These are phyloP conservation scores for Jaapia argillacea DNA, from an alignment of 768 basidiomycete genomes.

Conservation along the genomic window DNA sequence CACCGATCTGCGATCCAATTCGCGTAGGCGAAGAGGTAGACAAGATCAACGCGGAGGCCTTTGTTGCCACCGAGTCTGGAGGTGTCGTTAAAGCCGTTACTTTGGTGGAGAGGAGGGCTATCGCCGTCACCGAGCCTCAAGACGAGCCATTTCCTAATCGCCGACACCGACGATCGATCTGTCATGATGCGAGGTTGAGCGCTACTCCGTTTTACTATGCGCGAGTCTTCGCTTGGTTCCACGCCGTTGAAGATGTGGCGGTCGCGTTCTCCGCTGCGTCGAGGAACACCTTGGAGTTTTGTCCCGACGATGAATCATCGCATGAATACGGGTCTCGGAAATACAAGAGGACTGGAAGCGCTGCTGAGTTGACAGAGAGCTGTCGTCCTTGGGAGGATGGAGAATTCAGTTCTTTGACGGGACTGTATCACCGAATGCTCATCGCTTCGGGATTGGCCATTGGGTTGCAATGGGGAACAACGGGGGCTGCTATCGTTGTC, in stretches of 20 bases:
- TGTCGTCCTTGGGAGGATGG: constrained; percentile 1
- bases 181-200: constrained; percentile 9
- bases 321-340: no score
- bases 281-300: no score
- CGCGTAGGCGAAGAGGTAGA: constrained; percentile 21
- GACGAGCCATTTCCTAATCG: no score
- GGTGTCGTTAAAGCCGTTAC: no score
- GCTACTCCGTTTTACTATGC: constrained; percentile 16
- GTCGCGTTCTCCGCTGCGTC: background rate
- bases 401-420: constrained; percentile 11
- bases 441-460: constrained; percentile 21
- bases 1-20: constrained; percentile 26
- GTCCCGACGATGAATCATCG: no score
- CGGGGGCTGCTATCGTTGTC: constrained; percentile 17
- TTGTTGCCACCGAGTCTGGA: constrained; percentile 11
- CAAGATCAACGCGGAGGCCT: constrained; percentile 18
- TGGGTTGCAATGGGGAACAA: constrained; percentile 23
- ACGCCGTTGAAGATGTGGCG: constrained; percentile 6
- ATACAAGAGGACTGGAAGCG: no score
- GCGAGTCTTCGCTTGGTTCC: constrained; percentile 10
- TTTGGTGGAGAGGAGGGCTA: constrained; percentile 1
- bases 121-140: background rate
- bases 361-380: no score
- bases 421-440: constrained; percentile 15
- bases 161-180: no score